These are phyloP conservation scores for Viridothelium virens DNA, from an alignment of 495 filamentous ascomycete genomes.

Conservation along the genomic window DNA sequence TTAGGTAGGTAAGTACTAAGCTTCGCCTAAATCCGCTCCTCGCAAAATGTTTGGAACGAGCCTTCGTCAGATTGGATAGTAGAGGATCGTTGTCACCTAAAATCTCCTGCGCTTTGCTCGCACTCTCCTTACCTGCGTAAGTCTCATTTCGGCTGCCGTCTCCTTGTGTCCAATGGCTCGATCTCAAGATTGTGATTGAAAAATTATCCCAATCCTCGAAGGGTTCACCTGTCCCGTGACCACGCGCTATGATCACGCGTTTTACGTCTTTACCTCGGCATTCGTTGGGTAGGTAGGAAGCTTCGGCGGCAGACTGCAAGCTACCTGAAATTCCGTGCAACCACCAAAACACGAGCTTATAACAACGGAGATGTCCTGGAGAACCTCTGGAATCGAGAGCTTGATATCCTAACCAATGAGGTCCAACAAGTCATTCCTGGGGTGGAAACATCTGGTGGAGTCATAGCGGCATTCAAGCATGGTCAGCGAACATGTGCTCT, in stretches of 20 bases:
- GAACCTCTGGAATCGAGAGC: neutral
- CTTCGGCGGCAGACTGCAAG: neutral
- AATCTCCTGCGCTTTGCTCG: too few relatives aligned
- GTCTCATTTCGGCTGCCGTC: too few relatives aligned
- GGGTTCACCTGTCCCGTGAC: neutral
- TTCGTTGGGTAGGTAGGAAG: neutral
- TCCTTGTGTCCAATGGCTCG: too few relatives aligned
- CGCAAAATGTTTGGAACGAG: neutral
- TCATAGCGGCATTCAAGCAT: conserved; percentile 1
- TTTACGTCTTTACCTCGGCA: neutral
- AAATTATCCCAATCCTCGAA: too few relatives aligned
- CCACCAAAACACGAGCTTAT: neutral
- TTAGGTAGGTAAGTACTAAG: neutral
- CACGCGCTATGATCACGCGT: neutral
- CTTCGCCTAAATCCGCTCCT: neutral
- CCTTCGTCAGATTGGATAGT: too few relatives aligned
- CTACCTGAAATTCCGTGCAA: neutral
- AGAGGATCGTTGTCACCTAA: too few relatives aligned
- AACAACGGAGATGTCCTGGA: neutral
- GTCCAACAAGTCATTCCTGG: neutral
- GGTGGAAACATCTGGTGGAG: neutral
- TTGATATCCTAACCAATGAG: neutral
- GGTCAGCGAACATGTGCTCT: conserved; percentile 18
- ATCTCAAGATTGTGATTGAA: too few relatives aligned
- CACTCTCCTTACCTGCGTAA: too few relatives aligned